Evolutionary conservation across 2,329 filamentous ascomycete species (phyloP).

Genomic region (Talaromyces atroroseus): DNA sequence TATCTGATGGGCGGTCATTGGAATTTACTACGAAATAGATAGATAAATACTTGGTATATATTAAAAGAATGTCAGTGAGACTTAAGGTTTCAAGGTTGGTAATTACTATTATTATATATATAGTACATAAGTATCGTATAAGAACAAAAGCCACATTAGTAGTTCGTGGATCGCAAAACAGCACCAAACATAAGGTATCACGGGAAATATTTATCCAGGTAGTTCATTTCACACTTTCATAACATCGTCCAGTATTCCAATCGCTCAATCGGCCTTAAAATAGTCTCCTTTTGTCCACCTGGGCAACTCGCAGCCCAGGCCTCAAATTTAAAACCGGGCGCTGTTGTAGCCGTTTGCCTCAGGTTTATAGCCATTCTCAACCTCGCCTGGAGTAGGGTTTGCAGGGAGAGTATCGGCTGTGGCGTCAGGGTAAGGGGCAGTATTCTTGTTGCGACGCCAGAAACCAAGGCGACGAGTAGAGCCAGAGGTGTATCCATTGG

Average conservation of each 20-base stretch:
- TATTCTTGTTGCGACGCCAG: constrained; percentile 36
- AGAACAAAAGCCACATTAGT: not conserved
- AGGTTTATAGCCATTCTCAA: constrained; percentile 23
- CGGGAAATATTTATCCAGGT: not conserved
- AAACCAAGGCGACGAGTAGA: constrained; percentile 35
- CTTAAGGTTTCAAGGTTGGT: too few species aligned
- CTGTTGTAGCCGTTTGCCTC: constrained; percentile 1
- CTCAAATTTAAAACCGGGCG: constrained; percentile 1
- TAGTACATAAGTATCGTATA: not conserved
- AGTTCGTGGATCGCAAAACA: not conserved
- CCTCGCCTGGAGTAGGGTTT: constrained; percentile 36
- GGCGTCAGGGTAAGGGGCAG: constrained; percentile 31
- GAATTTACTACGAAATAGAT: too few species aligned
- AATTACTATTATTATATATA: not conserved
- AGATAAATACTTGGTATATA: too few species aligned
- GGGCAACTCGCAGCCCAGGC: too few species aligned
- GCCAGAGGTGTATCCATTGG: constrained; percentile 64
- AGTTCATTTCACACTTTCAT: not conserved
- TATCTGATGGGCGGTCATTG: too few species aligned
- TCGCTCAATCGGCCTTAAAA: not conserved
- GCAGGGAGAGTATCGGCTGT: constrained; percentile 28
- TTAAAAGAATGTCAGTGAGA: too few species aligned
- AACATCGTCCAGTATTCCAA: not conserved
- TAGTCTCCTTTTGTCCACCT: not conserved
- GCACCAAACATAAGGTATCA: not conserved